A percentile compares a stretch with the other conserved stretches of the same genome.
phyloP scores from a whole-genome alignment of 805 yeast species.

The Yamadazyma phyllophila region DNA sequence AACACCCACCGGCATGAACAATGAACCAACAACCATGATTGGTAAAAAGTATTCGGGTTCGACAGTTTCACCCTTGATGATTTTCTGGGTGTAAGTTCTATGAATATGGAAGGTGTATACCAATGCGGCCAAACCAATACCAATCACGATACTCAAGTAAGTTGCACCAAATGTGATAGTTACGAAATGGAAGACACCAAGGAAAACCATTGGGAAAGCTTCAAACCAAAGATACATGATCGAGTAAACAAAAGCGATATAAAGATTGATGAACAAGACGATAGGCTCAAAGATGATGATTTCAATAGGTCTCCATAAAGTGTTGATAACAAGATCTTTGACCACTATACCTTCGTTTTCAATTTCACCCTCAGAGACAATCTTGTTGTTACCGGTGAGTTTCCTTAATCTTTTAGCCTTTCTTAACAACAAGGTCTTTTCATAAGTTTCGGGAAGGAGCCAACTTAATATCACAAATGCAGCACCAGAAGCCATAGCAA shows the following conservation, averaged over 20 bases:
- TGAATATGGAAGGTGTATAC: constrained; percentile 27
- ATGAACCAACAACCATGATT: constrained; percentile 39
- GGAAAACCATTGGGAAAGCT: constrained; percentile 49
- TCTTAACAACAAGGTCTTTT: constrained; percentile 42
- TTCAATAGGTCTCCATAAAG: constrained; percentile 50
- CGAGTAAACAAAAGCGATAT: constrained; percentile 54
- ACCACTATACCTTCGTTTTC: constrained; percentile 17
- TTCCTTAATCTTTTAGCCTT: constrained; percentile 49
- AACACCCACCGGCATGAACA: constrained; percentile 42
- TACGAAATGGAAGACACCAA: constrained; percentile 44
- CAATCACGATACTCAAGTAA: constrained; percentile 49
- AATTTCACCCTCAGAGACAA: constrained; percentile 38
- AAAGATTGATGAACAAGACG: constrained; percentile 51
- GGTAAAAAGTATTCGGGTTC: constrained; percentile 45
- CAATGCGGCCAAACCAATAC: constrained; percentile 39
- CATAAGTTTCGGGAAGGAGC: constrained; percentile 45
- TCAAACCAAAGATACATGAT: constrained; percentile 57
- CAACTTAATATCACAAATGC: constrained; percentile 33
- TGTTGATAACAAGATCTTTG: constrained; percentile 21
- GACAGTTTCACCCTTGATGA: constrained; percentile 23
- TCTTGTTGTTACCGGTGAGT: constrained; percentile 47
- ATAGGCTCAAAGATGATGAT: constrained; percentile 54
- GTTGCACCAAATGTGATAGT: constrained; percentile 47
- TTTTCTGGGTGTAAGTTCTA: constrained; percentile 20
- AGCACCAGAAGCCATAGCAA: constrained; percentile 41